Evolutionary conservation across 78 protist species (phyloP).

Genomic region (Polysphondylium violaceum): DNA sequence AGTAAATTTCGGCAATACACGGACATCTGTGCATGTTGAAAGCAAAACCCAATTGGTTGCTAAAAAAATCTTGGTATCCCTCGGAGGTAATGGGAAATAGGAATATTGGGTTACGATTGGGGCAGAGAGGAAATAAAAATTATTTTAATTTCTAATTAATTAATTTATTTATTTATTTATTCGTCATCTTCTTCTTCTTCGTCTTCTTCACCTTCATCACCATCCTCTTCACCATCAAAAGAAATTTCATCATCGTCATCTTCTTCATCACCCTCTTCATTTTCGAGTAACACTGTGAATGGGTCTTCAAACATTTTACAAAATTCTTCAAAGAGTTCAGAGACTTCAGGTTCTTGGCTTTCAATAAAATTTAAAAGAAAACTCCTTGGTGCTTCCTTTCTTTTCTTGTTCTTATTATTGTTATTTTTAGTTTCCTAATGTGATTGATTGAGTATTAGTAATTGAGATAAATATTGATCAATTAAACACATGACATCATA

Average conservation of each 20-base stretch:
- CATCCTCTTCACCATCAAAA: background rate
- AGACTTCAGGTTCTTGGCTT: background rate
- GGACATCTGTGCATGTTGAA: too few relatives aligned
- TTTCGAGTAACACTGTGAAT: background rate
- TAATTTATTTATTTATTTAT: constrained; percentile 17
- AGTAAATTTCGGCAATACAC: too few relatives aligned
- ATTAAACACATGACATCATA: too few relatives aligned
- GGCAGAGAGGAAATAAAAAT: too few relatives aligned
- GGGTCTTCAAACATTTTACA: constrained; percentile 26
- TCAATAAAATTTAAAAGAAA: constrained; percentile 1
- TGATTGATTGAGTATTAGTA: background rate
- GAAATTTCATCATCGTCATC: constrained; percentile 11
- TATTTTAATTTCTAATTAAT: too few relatives aligned
- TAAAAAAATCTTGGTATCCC: too few relatives aligned
- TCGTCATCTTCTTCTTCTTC: constrained; percentile 10
- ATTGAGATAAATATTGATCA: background rate
- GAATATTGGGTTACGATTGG: too few relatives aligned
- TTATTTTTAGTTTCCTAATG: background rate
- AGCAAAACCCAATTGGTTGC: too few relatives aligned
- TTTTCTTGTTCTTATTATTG: constrained; percentile 6
- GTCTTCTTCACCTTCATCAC: background rate
- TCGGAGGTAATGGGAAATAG: too few relatives aligned
- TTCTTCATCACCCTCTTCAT: background rate
- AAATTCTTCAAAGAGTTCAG: constrained; percentile 6
- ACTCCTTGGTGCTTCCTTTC: constrained; percentile 10